phyloP scores from a whole-genome alignment of 768 basidiomycete genomes.

The Ramaria rubella region DNA sequence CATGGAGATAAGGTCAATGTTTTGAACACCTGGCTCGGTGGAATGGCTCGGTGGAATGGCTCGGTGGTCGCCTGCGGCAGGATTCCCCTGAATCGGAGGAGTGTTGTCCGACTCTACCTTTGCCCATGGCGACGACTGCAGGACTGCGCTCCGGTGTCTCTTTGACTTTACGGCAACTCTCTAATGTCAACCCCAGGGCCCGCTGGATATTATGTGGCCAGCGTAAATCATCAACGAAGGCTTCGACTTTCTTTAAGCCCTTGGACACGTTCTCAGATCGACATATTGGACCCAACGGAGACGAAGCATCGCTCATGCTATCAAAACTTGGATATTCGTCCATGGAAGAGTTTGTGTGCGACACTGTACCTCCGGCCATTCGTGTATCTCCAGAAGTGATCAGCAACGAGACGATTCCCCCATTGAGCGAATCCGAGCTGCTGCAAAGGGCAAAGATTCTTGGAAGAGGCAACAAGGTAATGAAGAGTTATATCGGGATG shows the following conservation, averaged over 20 bases:
- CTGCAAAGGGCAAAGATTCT: slow-evolving; percentile 66
- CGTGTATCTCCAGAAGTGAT: slow-evolving; percentile 57
- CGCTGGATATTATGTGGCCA: neutral
- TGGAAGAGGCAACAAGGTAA: slow-evolving; percentile 70
- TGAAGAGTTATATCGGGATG: slow-evolving; percentile 96
- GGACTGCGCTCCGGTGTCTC: neutral
- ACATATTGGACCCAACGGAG: slow-evolving; percentile 86
- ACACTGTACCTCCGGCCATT: slow-evolving; percentile 76
- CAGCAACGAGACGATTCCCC: slow-evolving; percentile 60
- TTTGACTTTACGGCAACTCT: neutral
- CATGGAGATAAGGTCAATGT: neutral
- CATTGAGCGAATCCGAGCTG: slow-evolving; percentile 84
- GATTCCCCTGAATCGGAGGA: neutral
- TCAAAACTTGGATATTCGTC: slow-evolving; percentile 72
- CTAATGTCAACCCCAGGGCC: neutral
- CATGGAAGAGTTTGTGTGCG: slow-evolving; percentile 82
- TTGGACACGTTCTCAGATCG: slow-evolving; percentile 87
- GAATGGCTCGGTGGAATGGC: slow-evolving; percentile 52
- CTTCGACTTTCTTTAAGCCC: slow-evolving; percentile 63
- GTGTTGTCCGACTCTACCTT: neutral
- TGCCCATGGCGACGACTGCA: neutral
- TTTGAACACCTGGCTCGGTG: neutral
- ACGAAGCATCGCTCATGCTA: slow-evolving; percentile 81
- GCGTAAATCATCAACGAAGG: neutral
- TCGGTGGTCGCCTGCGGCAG: slow-evolving; percentile 34